Percentiles rank a stretch among this genome's conserved stretches.
Conservation (phyloP, 257 asterid species). For the Nicotiana knightiana region DNA sequence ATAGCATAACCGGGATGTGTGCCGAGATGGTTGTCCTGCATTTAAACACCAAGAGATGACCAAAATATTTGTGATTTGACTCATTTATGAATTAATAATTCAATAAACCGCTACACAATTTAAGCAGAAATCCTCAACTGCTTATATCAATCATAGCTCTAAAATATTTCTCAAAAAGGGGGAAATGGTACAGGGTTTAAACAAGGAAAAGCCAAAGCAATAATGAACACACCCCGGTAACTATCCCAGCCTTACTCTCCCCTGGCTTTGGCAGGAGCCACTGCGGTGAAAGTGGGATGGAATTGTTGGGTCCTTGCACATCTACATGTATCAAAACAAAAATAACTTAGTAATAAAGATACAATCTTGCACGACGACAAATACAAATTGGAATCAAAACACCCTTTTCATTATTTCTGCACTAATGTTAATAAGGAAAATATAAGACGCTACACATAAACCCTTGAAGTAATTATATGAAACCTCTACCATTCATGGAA, state of each 20-base stretch:
- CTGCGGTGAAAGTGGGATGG: constrained; percentile 95
- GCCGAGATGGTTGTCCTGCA: constrained; percentile 56
- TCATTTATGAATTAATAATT: background rate
- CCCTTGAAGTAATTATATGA: background rate
- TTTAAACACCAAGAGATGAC: background rate
- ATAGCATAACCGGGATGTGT: constrained; percentile 33
- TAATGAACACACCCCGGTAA: constrained; percentile 53
- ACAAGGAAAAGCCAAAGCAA: constrained; percentile 7
- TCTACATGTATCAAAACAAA: constrained; percentile 38
- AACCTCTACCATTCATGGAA: background rate
- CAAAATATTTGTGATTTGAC: background rate
- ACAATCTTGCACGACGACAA: background rate
- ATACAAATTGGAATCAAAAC: background rate
- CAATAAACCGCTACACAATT: background rate
- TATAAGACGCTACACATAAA: background rate
- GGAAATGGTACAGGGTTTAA: background rate
- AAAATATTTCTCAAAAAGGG: background rate
- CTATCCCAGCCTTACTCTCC: constrained; percentile 64
- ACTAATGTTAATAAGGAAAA: background rate
- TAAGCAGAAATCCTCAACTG: background rate
- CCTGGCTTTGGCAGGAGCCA: constrained; percentile 89
- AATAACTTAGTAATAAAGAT: background rate
- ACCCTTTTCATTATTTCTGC: background rate
- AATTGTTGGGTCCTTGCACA: constrained; percentile 54
- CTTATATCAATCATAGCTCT: background rate